Evolutionary conservation across 1,284 basidiomycete genomes (phyloP).

Genomic region (Boletus sp.): DNA sequence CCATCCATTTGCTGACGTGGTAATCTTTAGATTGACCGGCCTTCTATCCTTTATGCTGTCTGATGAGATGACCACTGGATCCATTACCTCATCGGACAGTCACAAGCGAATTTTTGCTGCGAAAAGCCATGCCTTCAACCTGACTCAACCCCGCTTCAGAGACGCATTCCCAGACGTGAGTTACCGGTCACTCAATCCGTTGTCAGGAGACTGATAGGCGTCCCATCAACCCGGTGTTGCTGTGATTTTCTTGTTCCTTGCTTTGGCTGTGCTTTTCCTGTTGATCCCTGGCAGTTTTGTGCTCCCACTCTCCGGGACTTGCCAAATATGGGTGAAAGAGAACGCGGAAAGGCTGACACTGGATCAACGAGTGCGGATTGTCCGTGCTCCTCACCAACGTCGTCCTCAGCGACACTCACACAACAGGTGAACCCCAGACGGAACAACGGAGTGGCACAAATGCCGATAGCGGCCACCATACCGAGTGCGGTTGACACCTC

Average conservation of each 20-base stretch:
- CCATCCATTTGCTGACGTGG: constrained; percentile 14
- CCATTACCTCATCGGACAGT: constrained; percentile 77
- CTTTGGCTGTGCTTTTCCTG: constrained; percentile 21
- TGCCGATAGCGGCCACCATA: constrained; percentile 3
- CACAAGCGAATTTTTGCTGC: constrained; percentile 81
- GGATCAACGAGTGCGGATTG: constrained; percentile 21
- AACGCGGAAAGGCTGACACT: constrained; percentile 54
- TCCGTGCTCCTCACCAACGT: constrained; percentile 21
- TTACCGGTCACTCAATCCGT: constrained; percentile 24
- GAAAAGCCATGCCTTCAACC: constrained; percentile 86
- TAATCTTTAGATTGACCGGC: constrained; percentile 78
- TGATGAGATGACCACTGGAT: constrained; percentile 96
- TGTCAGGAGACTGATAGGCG: constrained; percentile 26
- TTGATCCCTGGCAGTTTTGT: constrained; percentile 60
- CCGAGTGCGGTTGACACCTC: constrained; percentile 21
- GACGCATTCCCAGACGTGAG: constrained; percentile 86
- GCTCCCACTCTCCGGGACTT: constrained; percentile 66
- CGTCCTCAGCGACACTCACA: constrained; percentile 24
- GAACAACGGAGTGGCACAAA: constrained; percentile 17
- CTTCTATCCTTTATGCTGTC: constrained; percentile 95
- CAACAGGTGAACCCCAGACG: constrained; percentile 25
- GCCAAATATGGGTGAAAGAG: constrained; percentile 87
- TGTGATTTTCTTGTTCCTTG: constrained; percentile 27
- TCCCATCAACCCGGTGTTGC: constrained; percentile 23
- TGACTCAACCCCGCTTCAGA: constrained; percentile 77